These are phyloP conservation scores for Glycine latifolia DNA, from an alignment of 306 rosid genomes.

Conservation along the genomic window DNA sequence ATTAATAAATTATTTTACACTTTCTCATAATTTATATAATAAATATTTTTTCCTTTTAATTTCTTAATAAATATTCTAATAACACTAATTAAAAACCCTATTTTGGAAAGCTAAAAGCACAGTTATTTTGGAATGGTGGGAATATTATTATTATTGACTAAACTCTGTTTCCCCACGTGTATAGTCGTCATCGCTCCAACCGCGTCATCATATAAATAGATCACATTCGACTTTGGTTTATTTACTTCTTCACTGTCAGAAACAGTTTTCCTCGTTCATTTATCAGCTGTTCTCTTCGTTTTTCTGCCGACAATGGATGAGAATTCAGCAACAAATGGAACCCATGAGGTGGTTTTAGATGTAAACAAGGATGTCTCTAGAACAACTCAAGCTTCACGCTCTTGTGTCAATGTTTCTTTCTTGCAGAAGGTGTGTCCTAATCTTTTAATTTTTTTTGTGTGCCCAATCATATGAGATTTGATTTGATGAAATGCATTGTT, in stretches of 20 bases:
- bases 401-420: slow-evolving; percentile 54
- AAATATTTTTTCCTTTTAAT: too few relatives aligned
- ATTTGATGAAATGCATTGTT: neutral
- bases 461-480: neutral
- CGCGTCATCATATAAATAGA: neutral
- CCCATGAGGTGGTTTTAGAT: slow-evolving; percentile 52
- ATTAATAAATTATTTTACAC: too few relatives aligned
- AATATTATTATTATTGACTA: neutral
- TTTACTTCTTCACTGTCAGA: neutral
- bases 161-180: neutral
- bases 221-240: neutral
- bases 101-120: too few relatives aligned
- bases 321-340: slow-evolving; percentile 50
- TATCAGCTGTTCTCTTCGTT: neutral
- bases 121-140: too few relatives aligned
- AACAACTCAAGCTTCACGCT: slow-evolving; percentile 14
- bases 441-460: neutral
- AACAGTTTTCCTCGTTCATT: neutral
- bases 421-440: slow-evolving; percentile 66
- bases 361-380: slow-evolving; percentile 51
- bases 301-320: slow-evolving; percentile 58
- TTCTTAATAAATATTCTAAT: too few relatives aligned
- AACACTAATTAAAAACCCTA: too few relatives aligned
- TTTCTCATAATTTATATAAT: too few relatives aligned
- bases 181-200: neutral